phyloP scores from a whole-genome alignment of 768 basidiomycete species.

The Boletellus sp. region DNA sequence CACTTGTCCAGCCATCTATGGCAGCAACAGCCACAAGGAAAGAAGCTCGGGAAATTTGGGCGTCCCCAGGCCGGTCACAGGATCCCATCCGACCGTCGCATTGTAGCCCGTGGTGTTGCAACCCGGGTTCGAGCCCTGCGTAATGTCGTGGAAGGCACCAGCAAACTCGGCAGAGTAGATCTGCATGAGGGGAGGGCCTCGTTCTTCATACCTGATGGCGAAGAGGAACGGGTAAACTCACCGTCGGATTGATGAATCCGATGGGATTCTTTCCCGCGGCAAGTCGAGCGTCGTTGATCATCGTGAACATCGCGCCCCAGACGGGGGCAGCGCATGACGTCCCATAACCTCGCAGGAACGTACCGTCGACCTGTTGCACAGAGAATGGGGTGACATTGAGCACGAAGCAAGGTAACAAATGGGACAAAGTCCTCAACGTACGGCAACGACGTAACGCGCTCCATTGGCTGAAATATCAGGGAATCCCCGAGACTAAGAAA shows the following conservation, averaged over 20 bases:
- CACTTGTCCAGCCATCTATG: background rate
- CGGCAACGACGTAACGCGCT: conserved; percentile 28
- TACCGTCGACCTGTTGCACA: conserved; percentile 18
- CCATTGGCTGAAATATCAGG: conserved; percentile 37
- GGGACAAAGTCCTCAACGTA: conserved; percentile 1
- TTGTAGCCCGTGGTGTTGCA: conserved; percentile 27
- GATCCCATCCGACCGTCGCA: conserved; percentile 30
- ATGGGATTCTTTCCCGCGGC: conserved; percentile 27
- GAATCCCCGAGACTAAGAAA: conserved; percentile 29
- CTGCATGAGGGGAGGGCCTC: background rate
- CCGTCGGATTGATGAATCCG: conserved; percentile 43
- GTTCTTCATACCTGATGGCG: too few species aligned
- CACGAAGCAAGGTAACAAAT: background rate
- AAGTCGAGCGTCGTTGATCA: conserved; percentile 36
- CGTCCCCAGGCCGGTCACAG: conserved; percentile 36
- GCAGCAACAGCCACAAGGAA: conserved; percentile 6
- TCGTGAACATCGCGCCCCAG: conserved; percentile 29
- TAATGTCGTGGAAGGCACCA: conserved; percentile 20
- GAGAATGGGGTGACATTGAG: background rate
- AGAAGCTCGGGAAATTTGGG: conserved; percentile 50
- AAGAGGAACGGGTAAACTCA: conserved; percentile 30
- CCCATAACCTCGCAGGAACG: conserved; percentile 17
- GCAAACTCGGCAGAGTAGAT: conserved; percentile 18
- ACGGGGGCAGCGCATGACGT: conserved; percentile 32
- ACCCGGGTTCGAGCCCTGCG: conserved; percentile 22